These are phyloP conservation scores for Saksenaea oblongispora DNA, from an alignment of 371 early-diverging fungal species.

Conservation along the genomic window DNA sequence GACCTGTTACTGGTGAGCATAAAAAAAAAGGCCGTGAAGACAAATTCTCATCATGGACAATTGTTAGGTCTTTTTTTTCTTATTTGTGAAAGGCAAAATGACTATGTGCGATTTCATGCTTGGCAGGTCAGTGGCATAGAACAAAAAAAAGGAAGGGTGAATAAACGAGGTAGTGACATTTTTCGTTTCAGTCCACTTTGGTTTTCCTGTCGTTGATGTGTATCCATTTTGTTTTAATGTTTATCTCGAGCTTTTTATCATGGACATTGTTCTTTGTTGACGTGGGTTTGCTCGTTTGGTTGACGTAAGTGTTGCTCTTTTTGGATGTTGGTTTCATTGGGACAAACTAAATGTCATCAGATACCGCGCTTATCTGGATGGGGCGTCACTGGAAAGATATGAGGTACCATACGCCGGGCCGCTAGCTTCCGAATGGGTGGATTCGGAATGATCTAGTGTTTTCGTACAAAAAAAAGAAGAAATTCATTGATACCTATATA, in stretches of 20 bases:
- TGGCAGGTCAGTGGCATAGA: slow-evolving; percentile 66
- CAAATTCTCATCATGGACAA: slow-evolving; percentile 2
- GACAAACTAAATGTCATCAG: slow-evolving; percentile 21
- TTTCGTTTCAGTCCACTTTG: slow-evolving; percentile 38
- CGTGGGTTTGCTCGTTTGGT: slow-evolving; percentile 43
- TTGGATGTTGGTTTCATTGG: background rate
- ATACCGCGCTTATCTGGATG: slow-evolving; percentile 66
- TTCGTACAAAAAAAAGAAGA: background rate
- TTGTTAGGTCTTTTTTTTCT: slow-evolving; percentile 67
- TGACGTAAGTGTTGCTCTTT: slow-evolving; percentile 40
- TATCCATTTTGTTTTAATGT: slow-evolving; percentile 47
- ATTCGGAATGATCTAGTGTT: slow-evolving; percentile 46
- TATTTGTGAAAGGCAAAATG: slow-evolving; percentile 78
- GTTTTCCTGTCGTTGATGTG: slow-evolving; percentile 42
- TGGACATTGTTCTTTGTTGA: slow-evolving; percentile 59
- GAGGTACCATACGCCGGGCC: slow-evolving; percentile 61
- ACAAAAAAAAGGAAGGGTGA: background rate
- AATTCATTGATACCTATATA: background rate
- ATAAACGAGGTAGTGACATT: background rate
- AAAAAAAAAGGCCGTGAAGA: slow-evolving; percentile 1
- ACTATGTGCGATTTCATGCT: slow-evolving; percentile 84
- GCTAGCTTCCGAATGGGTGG: slow-evolving; percentile 65
- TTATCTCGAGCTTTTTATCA: slow-evolving; percentile 54
- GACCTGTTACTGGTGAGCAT: slow-evolving; percentile 68
- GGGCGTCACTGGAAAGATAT: slow-evolving; percentile 61